These are phyloP conservation scores for Trichoderma aggressivum DNA, from an alignment of 2,329 filamentous ascomycete genomes.

Conservation along the genomic window DNA sequence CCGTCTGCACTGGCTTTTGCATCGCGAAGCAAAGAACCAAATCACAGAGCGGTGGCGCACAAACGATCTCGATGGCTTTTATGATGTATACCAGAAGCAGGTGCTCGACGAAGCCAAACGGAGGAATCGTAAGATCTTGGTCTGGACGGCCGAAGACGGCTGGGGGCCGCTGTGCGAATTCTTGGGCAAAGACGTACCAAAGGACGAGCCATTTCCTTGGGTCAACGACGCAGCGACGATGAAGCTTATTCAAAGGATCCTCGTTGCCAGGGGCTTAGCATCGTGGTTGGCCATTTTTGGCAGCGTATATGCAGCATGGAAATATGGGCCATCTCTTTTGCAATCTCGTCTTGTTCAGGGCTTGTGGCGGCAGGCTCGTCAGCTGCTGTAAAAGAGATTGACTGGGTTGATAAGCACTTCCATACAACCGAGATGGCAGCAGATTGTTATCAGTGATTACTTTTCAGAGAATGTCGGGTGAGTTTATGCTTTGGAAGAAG, in stretches of 20 bases:
- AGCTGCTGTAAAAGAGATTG: background rate
- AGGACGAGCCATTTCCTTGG: slow-evolving; percentile 32
- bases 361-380: background rate
- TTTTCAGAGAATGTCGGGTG: background rate
- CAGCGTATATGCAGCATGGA: slow-evolving; percentile 14
- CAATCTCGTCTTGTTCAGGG: background rate
- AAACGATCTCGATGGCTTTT: slow-evolving; percentile 18
- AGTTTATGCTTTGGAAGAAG: background rate
- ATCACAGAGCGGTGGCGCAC: slow-evolving; percentile 18
- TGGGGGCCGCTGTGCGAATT: slow-evolving; percentile 45
- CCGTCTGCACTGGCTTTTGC: slow-evolving; percentile 29
- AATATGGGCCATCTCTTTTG: slow-evolving; percentile 16
- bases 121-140: slow-evolving; percentile 27
- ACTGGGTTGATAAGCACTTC: background rate
- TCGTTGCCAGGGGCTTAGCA: slow-evolving; percentile 19
- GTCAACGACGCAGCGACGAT: slow-evolving; percentile 30
- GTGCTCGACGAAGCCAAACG: slow-evolving; percentile 31
- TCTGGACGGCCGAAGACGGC: slow-evolving; percentile 35
- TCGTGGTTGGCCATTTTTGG: slow-evolving; percentile 20
- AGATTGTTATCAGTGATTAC: background rate
- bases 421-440: background rate
- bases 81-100: slow-evolving; percentile 25
- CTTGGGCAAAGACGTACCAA: slow-evolving; percentile 33
- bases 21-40: slow-evolving; percentile 14
- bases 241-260: slow-evolving; percentile 17